Conservation (phyloP, 495 filamentous ascomycete genomes). For the Evansstolkia leycettana region DNA sequence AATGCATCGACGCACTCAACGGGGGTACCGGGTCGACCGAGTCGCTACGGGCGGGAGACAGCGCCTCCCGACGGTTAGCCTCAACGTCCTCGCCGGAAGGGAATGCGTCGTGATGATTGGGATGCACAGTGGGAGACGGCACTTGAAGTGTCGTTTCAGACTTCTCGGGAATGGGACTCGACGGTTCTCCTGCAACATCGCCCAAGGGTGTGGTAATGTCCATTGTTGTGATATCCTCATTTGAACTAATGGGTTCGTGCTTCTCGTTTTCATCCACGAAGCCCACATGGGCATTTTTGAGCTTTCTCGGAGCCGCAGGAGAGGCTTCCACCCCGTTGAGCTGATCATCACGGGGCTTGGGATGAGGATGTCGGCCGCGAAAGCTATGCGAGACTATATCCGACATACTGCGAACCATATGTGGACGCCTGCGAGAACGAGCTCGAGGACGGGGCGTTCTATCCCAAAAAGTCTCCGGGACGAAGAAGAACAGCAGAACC, state of each 20-base stretch:
- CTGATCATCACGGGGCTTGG: slow-evolving; percentile 7
- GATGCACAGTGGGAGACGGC: slow-evolving; percentile 2
- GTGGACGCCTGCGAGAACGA: slow-evolving; percentile 21
- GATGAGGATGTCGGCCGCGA: slow-evolving; percentile 20
- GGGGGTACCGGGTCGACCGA: slow-evolving; percentile 15
- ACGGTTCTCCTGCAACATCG: not conserved
- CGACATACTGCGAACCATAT: slow-evolving; percentile 26
- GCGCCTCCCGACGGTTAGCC: slow-evolving; percentile 5
- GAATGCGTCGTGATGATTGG: not conserved
- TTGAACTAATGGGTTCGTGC: not conserved
- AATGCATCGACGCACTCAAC: slow-evolving; percentile 23
- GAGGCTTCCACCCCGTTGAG: slow-evolving; percentile 4
- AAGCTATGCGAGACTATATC: slow-evolving; percentile 25
- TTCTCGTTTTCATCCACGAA: slow-evolving; percentile 29
- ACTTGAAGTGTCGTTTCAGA: slow-evolving; percentile 3
- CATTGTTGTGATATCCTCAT: not conserved
- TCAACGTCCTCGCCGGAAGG: slow-evolving; percentile 10
- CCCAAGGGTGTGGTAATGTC: not conserved
- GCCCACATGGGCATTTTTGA: slow-evolving; percentile 38
- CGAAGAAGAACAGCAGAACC: slow-evolving; percentile 71
- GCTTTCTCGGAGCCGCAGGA: slow-evolving; percentile 7
- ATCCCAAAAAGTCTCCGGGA: slow-evolving; percentile 96
- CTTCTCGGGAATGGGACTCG: slow-evolving; percentile 7
- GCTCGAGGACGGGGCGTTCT: slow-evolving; percentile 57
- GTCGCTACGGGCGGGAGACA: slow-evolving; percentile 22